Evolutionary conservation across 2,329 filamentous ascomycete species (phyloP).

Genomic region (Colletotrichum sp.): DNA sequence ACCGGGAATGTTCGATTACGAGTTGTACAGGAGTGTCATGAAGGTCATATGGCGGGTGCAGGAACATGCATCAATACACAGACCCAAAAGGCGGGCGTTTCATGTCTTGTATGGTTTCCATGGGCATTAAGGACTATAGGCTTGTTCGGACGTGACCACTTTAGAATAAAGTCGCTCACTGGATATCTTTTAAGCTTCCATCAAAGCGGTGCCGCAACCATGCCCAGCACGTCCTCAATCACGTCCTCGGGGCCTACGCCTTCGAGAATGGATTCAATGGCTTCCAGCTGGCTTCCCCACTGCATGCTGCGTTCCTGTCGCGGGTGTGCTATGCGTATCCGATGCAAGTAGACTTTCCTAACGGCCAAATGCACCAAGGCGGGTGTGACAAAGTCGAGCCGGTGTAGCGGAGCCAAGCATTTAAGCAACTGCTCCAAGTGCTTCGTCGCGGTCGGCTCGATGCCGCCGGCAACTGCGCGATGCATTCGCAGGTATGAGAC

Average conservation of each 20-base stretch:
- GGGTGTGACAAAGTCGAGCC: conserved; percentile 81
- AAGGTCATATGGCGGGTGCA: conserved; percentile 2
- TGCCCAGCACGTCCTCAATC: conserved; percentile 66
- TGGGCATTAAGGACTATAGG: conserved; percentile 1
- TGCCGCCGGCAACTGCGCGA: conserved; percentile 79
- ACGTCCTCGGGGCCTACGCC: conserved; percentile 66
- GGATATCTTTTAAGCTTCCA: neutral
- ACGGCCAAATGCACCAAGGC: conserved; percentile 83
- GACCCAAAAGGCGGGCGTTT: conserved; percentile 12
- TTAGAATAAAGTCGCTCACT: conserved; percentile 8
- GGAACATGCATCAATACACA: conserved; percentile 14
- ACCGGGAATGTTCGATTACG: conserved; percentile 20
- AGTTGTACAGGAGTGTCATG: conserved; percentile 3
- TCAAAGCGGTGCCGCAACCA: conserved; percentile 60
- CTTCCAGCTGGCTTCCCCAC: conserved; percentile 83
- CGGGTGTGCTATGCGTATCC: conserved; percentile 72
- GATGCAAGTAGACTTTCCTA: conserved; percentile 87
- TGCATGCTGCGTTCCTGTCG: conserved; percentile 86
- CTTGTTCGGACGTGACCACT: neutral
- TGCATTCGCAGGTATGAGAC: conserved; percentile 87
- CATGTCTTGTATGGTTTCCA: conserved; percentile 6
- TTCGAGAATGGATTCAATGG: conserved; percentile 71
- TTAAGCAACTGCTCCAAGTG: conserved; percentile 74
- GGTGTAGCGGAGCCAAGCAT: conserved; percentile 82
- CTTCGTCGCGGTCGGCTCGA: conserved; percentile 78